Conservation (phyloP, 495 filamentous ascomycete species). For the Daldinia concentrica region DNA sequence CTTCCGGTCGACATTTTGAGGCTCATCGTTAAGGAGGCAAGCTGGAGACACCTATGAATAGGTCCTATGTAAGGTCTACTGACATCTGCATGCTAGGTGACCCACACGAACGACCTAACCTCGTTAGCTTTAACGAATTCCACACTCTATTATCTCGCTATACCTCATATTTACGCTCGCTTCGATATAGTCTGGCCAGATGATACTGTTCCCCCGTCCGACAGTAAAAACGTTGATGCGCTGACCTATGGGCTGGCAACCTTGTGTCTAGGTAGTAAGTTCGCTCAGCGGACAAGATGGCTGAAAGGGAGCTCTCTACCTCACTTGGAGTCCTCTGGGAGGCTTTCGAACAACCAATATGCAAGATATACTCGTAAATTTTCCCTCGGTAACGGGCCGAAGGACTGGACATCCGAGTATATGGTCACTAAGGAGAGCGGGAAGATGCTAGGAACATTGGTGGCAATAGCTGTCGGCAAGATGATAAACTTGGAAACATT, state of each 20-base stretch:
- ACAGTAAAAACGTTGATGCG: conserved; percentile 83
- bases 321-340: conserved; percentile 33
- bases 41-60: conserved; percentile 28
- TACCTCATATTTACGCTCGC: conserved; percentile 88
- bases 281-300: conserved; percentile 64
- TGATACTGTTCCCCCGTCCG: conserved; percentile 66
- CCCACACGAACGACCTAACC: conserved; percentile 87
- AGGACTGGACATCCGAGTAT: conserved; percentile 86
- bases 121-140: conserved; percentile 86
- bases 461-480: conserved; percentile 82
- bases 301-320: conserved; percentile 37
- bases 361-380: conserved; percentile 89
- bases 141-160: conserved; percentile 79
- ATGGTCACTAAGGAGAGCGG: conserved; percentile 87
- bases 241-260: conserved; percentile 91
- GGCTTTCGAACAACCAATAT: conserved; percentile 70
- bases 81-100: conserved; percentile 65
- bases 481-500: conserved; percentile 94
- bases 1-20: conserved; percentile 88
- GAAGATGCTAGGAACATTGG: conserved; percentile 91
- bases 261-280: conserved; percentile 78
- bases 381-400: conserved; percentile 86
- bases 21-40: conserved; percentile 88
- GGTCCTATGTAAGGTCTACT: conserved; percentile 16
- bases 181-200: conserved; percentile 98